phyloP scores from a whole-genome alignment of 2,329 filamentous ascomycete genomes.

The Paracoccidioides brasiliensis region DNA sequence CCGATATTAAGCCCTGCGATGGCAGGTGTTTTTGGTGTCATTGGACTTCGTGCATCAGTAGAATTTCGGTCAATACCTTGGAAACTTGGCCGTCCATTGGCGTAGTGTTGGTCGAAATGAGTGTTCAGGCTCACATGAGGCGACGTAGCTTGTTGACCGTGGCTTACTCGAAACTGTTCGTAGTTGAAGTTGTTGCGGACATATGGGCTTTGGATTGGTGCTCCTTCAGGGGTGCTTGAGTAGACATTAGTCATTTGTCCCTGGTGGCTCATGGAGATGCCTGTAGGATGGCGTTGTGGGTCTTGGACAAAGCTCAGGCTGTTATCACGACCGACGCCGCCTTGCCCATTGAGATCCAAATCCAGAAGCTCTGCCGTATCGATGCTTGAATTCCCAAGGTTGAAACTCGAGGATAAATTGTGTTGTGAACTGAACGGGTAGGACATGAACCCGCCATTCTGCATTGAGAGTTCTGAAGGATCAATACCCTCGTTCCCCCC shows the following conservation, averaged over 20 bases:
- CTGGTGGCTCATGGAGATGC: conserved; percentile 49
- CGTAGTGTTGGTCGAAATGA: conserved; percentile 43
- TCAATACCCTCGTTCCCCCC: conserved; percentile 53
- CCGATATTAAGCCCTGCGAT: conserved; percentile 60
- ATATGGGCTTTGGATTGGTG: conserved; percentile 85
- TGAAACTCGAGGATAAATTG: conserved; percentile 58
- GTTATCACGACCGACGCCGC: conserved; percentile 23
- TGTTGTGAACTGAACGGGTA: conserved; percentile 50
- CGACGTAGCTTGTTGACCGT: conserved; percentile 42
- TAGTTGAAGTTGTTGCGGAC: conserved; percentile 62
- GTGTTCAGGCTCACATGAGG: conserved; percentile 28
- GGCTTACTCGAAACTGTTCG: conserved; percentile 56
- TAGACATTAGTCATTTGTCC: conserved; percentile 60
- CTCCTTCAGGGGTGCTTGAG: conserved; percentile 82
- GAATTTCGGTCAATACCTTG: conserved; percentile 59
- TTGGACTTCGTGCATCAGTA: conserved; percentile 62
- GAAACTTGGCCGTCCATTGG: conserved; percentile 49
- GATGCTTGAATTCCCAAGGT: conserved; percentile 63
- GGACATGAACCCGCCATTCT: conserved; percentile 38
- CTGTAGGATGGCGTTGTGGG: conserved; percentile 44
- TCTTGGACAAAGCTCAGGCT: conserved; percentile 33
- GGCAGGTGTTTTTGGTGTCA: conserved; percentile 75
- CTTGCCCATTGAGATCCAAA: conserved; percentile 31
- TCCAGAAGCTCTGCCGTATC: conserved; percentile 83
- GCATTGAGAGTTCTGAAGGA: conserved; percentile 71